Percentiles rank a stretch among this genome's conserved stretches.
These are phyloP conservation scores for Schizosaccharomyces octosporus DNA, from an alignment of 805 yeast genomes.

Conservation along the genomic window DNA sequence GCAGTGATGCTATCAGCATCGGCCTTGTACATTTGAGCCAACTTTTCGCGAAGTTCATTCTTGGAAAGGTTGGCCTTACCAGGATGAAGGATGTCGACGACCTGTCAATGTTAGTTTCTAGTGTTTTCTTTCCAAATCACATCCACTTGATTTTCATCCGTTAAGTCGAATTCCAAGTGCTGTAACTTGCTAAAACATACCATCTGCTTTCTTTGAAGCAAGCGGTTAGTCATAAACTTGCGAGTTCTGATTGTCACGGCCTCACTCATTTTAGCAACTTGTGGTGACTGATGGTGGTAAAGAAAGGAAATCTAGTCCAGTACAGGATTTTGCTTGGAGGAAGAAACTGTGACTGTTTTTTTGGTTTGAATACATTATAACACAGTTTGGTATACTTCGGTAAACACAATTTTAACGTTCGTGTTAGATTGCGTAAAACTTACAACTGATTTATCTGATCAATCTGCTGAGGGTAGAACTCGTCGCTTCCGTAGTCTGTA, in stretches of 20 bases:
- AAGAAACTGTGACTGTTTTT: not conserved
- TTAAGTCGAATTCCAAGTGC: not conserved
- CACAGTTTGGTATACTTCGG: too few species aligned
- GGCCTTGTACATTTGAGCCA: conserved; percentile 70
- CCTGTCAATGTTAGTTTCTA: not conserved
- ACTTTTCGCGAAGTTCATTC: conserved; percentile 93
- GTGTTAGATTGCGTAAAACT: too few species aligned
- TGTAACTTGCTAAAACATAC: conserved; percentile 22
- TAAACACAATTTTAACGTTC: too few species aligned
- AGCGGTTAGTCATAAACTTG: conserved; percentile 86
- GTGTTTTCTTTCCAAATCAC: too few species aligned
- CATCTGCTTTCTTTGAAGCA: conserved; percentile 97
- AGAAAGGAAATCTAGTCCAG: not conserved
- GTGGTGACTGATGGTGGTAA: not conserved
- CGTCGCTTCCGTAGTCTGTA: too few species aligned
- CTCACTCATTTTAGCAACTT: conserved; percentile 22
- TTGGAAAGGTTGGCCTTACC: conserved; percentile 96
- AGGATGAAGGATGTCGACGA: conserved; percentile 94
- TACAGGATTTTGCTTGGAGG: not conserved
- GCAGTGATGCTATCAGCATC: conserved; percentile 89
- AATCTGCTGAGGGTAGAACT: too few species aligned
- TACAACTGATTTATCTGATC: too few species aligned
- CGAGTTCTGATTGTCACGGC: conserved; percentile 94
- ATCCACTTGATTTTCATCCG: too few species aligned
- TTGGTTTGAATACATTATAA: not conserved